phyloP scores from a whole-genome alignment of 106 monocot species.

The Ottelia alismoides region DNA sequence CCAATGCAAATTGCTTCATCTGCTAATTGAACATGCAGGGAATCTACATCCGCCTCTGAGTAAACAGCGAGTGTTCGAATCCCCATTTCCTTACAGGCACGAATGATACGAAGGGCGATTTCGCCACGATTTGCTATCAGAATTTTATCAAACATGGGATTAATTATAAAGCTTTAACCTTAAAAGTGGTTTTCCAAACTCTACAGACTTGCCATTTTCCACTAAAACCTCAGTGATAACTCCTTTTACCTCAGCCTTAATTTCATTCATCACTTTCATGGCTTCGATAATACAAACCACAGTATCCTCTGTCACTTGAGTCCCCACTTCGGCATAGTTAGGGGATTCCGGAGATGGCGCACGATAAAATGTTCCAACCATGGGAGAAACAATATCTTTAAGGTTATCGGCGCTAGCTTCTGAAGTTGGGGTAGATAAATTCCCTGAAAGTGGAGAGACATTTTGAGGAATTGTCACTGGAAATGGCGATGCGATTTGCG shows the following conservation, averaged over 20 bases:
- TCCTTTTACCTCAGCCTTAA: neutral
- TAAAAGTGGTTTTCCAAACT: neutral
- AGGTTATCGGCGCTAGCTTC: neutral
- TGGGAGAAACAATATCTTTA: neutral
- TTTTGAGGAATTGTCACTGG: neutral
- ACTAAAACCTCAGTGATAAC: neutral
- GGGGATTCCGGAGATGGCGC: neutral
- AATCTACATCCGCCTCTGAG: neutral
- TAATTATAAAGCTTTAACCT: neutral
- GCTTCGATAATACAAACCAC: neutral
- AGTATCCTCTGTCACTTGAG: neutral
- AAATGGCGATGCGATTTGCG: no score
- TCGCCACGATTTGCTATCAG: slow-evolving; percentile 1
- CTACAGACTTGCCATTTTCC: neutral
- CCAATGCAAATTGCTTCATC: slow-evolving; percentile 3
- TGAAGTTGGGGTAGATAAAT: no score
- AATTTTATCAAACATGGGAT: neutral
- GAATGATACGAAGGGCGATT: no score
- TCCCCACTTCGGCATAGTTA: neutral
- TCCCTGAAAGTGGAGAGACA: neutral
- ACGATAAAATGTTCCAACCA: neutral
- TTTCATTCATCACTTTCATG: neutral
- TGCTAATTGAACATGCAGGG: neutral
- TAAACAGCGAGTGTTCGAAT: neutral
- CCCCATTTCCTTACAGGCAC: neutral